Conservation (phyloP, 257 asterid genomes). For the Ilex asprella region DNA sequence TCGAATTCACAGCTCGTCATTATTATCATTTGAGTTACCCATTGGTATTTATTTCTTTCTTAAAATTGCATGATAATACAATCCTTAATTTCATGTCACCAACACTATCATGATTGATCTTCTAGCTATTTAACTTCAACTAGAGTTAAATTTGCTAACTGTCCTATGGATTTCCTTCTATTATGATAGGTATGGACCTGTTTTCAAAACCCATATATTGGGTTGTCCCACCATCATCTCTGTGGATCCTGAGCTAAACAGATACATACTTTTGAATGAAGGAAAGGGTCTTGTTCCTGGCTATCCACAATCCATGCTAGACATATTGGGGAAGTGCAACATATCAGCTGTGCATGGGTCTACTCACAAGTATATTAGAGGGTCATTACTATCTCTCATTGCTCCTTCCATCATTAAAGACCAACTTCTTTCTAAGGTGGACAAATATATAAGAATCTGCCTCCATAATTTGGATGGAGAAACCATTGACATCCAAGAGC, state of each 20-base stretch:
- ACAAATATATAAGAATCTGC: background rate
- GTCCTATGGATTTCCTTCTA: background rate
- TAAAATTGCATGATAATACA: background rate
- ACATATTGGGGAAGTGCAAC: background rate
- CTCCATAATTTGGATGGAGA: background rate
- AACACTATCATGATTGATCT: background rate
- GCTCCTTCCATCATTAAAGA: background rate
- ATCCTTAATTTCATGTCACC: background rate
- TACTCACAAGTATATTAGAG: background rate
- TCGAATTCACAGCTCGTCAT: too few species aligned
- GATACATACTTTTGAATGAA: background rate
- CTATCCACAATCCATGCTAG: background rate
- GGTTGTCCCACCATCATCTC: background rate
- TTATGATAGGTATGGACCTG: background rate
- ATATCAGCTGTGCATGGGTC: background rate
- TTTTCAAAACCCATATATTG: background rate
- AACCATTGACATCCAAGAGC: background rate
- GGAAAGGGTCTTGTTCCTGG: slow-evolving; percentile 1
- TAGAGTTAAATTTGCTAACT: background rate
- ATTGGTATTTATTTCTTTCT: too few species aligned
- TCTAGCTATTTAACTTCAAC: background rate
- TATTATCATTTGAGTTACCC: too few species aligned
- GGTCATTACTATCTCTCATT: background rate
- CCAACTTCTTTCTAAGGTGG: background rate
- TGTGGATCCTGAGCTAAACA: background rate